A percentile compares a stretch with the other conserved stretches of the same genome.
phyloP scores from a whole-genome alignment of 192 early-diverging fungal species.

The Thoreauomyces humboldtii region DNA sequence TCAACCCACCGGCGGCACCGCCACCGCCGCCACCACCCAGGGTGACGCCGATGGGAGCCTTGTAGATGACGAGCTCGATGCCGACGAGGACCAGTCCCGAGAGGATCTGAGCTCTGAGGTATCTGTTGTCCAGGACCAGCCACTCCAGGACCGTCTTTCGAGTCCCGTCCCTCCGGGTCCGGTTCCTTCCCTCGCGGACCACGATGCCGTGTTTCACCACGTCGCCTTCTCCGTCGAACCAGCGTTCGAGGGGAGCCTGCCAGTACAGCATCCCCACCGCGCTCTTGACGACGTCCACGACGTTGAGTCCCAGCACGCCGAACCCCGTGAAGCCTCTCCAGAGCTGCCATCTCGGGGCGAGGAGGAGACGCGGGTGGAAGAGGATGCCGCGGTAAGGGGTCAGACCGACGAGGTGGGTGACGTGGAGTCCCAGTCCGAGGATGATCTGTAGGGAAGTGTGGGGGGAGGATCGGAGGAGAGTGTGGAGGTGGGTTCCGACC shows the following conservation, averaged over 20 bases:
- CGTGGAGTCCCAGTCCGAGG: slow-evolving; percentile 13
- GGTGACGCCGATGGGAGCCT: background rate
- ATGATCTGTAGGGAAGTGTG: slow-evolving; percentile 27
- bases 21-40: background rate
- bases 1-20: too few relatives aligned
- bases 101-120: slow-evolving; percentile 21
- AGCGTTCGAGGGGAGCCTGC: slow-evolving; percentile 34
- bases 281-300: slow-evolving; percentile 22
- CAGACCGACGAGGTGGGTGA: slow-evolving; percentile 18
- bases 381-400: slow-evolving; percentile 24
- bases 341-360: slow-evolving; percentile 16
- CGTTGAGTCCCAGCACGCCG: slow-evolving; percentile 6
- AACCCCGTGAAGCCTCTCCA: slow-evolving; percentile 22
- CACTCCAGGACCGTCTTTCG: slow-evolving; percentile 21
- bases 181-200: slow-evolving; percentile 9
- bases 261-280: slow-evolving; percentile 28
- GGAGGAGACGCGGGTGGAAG: slow-evolving; percentile 32
- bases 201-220: slow-evolving; percentile 8
- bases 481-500: slow-evolving; percentile 2
- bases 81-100: slow-evolving; percentile 19
- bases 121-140: slow-evolving; percentile 20
- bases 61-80: slow-evolving; percentile 28
- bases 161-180: background rate
- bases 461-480: slow-evolving; percentile 18
- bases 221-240: slow-evolving; percentile 26